These are phyloP conservation scores for Oryza australiensis DNA, from an alignment of 176 grass and related monocot species.

Conservation along the genomic window DNA sequence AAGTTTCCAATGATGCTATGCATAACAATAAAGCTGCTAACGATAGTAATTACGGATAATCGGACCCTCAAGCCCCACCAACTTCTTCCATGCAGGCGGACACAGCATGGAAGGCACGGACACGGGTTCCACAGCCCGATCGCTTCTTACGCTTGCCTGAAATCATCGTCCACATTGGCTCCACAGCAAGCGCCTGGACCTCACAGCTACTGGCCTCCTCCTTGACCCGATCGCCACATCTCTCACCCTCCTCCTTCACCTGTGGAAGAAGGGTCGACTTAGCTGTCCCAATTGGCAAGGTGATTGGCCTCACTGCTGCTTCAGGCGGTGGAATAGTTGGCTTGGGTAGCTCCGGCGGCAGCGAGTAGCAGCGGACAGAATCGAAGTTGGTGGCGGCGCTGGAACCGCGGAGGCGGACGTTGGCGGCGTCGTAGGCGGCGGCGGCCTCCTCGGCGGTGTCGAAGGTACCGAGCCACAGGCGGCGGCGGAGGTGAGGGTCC, in stretches of 20 bases:
- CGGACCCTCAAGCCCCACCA: slow-evolving; percentile 31
- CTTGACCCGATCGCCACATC: not conserved
- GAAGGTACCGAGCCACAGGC: slow-evolving; percentile 96
- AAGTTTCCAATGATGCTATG: slow-evolving; percentile 38
- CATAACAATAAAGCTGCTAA: slow-evolving; percentile 17
- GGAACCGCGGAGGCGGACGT: slow-evolving; percentile 54
- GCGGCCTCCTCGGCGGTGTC: slow-evolving; percentile 92
- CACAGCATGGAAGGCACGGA: slow-evolving; percentile 13
- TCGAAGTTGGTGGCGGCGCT: slow-evolving; percentile 67
- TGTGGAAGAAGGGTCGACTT: slow-evolving; percentile 27
- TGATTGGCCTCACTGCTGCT: slow-evolving; percentile 17
- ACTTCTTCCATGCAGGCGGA: slow-evolving; percentile 35
- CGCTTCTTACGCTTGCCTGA: slow-evolving; percentile 43
- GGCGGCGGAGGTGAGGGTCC: slow-evolving; percentile 54
- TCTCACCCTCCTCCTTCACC: slow-evolving; percentile 23
- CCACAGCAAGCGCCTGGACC: not conserved
- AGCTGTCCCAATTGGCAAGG: slow-evolving; percentile 16
- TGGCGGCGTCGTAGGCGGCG: slow-evolving; percentile 65
- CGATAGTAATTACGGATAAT: slow-evolving; percentile 35
- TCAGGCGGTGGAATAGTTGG: slow-evolving; percentile 20
- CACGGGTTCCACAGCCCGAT: slow-evolving; percentile 33
- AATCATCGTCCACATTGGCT: slow-evolving; percentile 42
- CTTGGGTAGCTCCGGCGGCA: not conserved
- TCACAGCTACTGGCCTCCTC: not conserved
- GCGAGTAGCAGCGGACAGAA: not conserved